A percentile compares a stretch with the other conserved stretches of the same genome.
Evolutionary conservation across 2,329 filamentous ascomycete species (phyloP).

Genomic region (Ceratocystiopsis sp.): DNA sequence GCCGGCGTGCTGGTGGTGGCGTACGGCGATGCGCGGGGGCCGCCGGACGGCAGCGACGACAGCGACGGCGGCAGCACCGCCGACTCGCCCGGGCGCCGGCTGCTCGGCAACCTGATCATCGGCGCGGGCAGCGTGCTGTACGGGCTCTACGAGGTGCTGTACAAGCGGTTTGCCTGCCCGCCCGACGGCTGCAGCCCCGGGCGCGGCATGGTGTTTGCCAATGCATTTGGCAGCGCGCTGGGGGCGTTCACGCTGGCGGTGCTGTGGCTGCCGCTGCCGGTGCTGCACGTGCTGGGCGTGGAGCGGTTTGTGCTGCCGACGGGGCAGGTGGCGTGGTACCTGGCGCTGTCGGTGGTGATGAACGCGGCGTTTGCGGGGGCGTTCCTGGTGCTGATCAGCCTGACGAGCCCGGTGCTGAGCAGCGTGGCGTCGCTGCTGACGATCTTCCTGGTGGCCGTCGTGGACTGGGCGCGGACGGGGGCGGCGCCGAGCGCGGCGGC

Average conservation of each 20-base stretch:
- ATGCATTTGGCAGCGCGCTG: conserved; percentile 76
- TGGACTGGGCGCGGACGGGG: conserved; percentile 76
- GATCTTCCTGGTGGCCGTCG: conserved; percentile 88
- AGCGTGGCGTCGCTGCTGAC: conserved; percentile 87
- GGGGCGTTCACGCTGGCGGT: conserved; percentile 72
- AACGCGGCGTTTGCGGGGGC: conserved; percentile 88
- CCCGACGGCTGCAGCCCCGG: conserved; percentile 70
- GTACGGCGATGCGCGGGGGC: conserved; percentile 56
- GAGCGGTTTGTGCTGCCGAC: conserved; percentile 72
- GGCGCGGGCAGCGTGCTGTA: conserved; percentile 83
- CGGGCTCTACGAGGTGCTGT: conserved; percentile 91
- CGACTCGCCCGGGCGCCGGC: conserved; percentile 24
- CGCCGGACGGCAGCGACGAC: conserved; percentile 11
- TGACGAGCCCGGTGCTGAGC: conserved; percentile 83
- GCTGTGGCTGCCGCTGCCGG: conserved; percentile 79
- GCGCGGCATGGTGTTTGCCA: conserved; percentile 94
- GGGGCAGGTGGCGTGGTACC: conserved; percentile 62
- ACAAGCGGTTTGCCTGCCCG: conserved; percentile 85
- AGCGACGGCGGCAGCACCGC: conserved; percentile 15
- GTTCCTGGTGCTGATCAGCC: conserved; percentile 80
- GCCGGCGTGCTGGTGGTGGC: conserved; percentile 85
- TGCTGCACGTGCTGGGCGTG: conserved; percentile 61
- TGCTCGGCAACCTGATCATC: conserved; percentile 81
- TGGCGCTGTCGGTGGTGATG: conserved; percentile 63
- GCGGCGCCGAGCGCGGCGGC: conserved; percentile 58